A percentile compares a stretch with the other conserved stretches of the same genome.
Evolutionary conservation across 108 stramenopile species (phyloP).

Genomic region (Cafeteria roenbergensis): DNA sequence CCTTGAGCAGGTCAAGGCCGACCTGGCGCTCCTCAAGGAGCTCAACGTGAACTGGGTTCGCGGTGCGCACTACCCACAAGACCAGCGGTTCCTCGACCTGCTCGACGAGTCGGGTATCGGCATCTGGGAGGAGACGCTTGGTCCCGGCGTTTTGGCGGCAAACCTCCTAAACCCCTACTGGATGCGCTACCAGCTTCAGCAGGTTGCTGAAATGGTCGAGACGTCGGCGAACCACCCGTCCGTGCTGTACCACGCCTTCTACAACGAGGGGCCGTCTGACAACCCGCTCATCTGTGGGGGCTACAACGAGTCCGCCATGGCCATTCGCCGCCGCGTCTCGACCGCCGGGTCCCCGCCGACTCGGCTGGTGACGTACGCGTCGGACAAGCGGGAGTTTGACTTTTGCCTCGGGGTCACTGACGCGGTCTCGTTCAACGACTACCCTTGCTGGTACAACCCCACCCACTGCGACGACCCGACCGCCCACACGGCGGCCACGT

Average conservation of each 20-base stretch:
- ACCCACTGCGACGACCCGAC: not conserved
- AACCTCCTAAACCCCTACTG: conserved; percentile 26
- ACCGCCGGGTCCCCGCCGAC: not conserved
- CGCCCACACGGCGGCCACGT: conserved; percentile 12
- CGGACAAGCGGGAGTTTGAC: conserved; percentile 15
- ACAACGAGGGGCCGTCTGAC: conserved; percentile 38
- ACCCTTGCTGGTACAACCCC: conserved; percentile 38
- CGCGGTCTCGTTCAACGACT: conserved; percentile 28
- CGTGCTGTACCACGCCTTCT: conserved; percentile 34
- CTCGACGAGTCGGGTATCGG: conserved; percentile 34
- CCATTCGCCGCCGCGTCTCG: conserved; percentile 14
- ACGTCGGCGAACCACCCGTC: conserved; percentile 39
- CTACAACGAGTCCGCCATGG: conserved; percentile 23
- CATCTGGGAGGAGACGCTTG: conserved; percentile 38
- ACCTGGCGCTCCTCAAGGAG: conserved; percentile 19
- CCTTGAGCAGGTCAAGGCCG: conserved; percentile 23
- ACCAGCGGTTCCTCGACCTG: conserved; percentile 37
- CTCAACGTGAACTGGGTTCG: conserved; percentile 32
- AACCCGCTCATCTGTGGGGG: conserved; percentile 19
- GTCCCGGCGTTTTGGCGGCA: conserved; percentile 21
- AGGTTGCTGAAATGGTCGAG: conserved; percentile 28
- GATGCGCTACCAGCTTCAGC: conserved; percentile 5
- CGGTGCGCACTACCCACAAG: conserved; percentile 43
- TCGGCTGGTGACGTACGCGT: conserved; percentile 33
- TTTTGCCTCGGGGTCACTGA: conserved; percentile 22